A percentile compares a stretch with the other conserved stretches of the same genome.
phyloP scores from a whole-genome alignment of 2,329 filamentous ascomycete species.

The Calonectria leucothoes region DNA sequence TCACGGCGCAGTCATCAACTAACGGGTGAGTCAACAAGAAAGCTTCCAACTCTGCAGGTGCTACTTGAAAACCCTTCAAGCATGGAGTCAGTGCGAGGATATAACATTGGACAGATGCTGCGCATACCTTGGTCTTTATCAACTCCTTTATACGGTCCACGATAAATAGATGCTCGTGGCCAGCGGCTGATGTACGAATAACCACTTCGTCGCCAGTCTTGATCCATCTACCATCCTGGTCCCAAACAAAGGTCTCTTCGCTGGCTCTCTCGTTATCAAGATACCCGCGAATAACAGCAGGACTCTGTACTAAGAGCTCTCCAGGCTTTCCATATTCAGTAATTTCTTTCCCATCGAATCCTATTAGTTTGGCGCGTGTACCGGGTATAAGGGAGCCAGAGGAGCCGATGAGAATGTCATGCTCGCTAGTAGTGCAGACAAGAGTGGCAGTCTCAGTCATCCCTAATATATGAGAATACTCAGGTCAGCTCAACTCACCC shows the following conservation, averaged over 20 bases:
- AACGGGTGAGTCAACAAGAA: slow-evolving; percentile 77
- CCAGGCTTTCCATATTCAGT: slow-evolving; percentile 78
- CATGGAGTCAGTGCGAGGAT: neutral
- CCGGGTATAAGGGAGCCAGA: slow-evolving; percentile 76
- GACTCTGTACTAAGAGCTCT: slow-evolving; percentile 84
- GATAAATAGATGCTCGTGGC: slow-evolving; percentile 85
- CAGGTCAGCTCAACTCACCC: neutral
- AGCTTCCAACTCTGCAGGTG: slow-evolving; percentile 82
- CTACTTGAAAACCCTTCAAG: slow-evolving; percentile 77
- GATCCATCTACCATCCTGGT: slow-evolving; percentile 80
- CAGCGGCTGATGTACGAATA: slow-evolving; percentile 70
- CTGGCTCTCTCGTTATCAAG: slow-evolving; percentile 88
- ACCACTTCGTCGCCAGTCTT: slow-evolving; percentile 88
- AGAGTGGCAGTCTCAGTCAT: slow-evolving; percentile 81
- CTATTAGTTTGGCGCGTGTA: slow-evolving; percentile 72
- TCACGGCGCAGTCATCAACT: slow-evolving; percentile 80
- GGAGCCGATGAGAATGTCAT: slow-evolving; percentile 75
- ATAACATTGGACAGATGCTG: too few relatives aligned
- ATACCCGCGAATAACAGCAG: slow-evolving; percentile 84
- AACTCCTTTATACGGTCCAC: slow-evolving; percentile 80
- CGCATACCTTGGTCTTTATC: slow-evolving; percentile 80
- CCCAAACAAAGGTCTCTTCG: slow-evolving; percentile 77
- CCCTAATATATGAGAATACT: slow-evolving; percentile 53
- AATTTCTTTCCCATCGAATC: slow-evolving; percentile 74
- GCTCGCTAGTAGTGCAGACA: slow-evolving; percentile 65